Conservation (phyloP, 2,329 filamentous ascomycete genomes). For the Tolypocladium ovalisporum region DNA sequence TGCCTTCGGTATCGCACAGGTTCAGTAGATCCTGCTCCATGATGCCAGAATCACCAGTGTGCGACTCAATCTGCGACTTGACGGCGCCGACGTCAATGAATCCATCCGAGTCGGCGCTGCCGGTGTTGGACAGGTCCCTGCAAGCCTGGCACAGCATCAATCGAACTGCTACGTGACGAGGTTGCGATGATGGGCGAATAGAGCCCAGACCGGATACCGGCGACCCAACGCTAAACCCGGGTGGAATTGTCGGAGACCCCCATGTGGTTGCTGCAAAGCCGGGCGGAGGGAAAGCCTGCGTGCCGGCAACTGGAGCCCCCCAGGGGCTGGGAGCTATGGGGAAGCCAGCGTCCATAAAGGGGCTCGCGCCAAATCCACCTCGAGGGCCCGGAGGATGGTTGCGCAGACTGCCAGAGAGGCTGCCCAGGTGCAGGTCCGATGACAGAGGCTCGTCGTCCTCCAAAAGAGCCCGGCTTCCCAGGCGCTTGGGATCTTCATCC, state of each 20-base stretch:
- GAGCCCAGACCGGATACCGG: slow-evolving; percentile 16
- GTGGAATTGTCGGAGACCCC: slow-evolving; percentile 21
- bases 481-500: slow-evolving; percentile 64
- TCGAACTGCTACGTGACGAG: slow-evolving; percentile 58
- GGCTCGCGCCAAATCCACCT: slow-evolving; percentile 26
- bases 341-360: slow-evolving; percentile 32
- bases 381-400: slow-evolving; percentile 41
- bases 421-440: slow-evolving; percentile 13
- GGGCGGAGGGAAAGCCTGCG: slow-evolving; percentile 32
- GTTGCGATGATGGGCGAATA: slow-evolving; percentile 31
- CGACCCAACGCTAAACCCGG: slow-evolving; percentile 22
- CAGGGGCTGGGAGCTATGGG: slow-evolving; percentile 27
- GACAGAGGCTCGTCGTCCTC: slow-evolving; percentile 55
- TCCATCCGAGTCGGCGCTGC: slow-evolving; percentile 37
- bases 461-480: slow-evolving; percentile 84
- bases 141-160: slow-evolving; percentile 70
- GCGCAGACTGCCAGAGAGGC: slow-evolving; percentile 19
- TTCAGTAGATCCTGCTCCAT: slow-evolving; percentile 61
- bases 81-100: slow-evolving; percentile 61
- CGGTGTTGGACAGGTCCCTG: slow-evolving; percentile 41
- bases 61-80: slow-evolving; percentile 54
- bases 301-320: slow-evolving; percentile 23
- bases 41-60: slow-evolving; percentile 25
- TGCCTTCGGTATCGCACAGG: slow-evolving; percentile 87
- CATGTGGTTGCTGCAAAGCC: slow-evolving; percentile 32